Base-by-base conservation (phyloP, 768 basidiomycete genomes). In the Mycena floridula region DNA sequence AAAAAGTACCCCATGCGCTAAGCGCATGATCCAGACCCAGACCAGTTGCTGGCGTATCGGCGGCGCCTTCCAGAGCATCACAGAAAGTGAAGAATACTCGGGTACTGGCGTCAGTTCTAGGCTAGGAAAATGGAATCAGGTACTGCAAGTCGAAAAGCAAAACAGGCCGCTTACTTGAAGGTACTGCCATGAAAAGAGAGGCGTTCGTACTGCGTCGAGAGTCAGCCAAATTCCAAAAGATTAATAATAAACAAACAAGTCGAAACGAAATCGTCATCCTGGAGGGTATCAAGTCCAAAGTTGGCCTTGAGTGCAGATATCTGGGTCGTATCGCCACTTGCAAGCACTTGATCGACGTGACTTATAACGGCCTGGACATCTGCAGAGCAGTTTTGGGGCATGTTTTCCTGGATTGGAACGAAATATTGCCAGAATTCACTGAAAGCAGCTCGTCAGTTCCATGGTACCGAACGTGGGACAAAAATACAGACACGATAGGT, bases 181-280 rank as follows among this genome's bases (percentile, higher is more conserved):
- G 43, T 36, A 1, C 20, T 25, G 36, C 2, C n/a, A n/a, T n/a
- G n/a, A n/a, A n/a, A n/a, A n/a, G 0, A 55, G 53, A 15, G 55
- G 59, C 13, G 64, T 22, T 53, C 52, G 37, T 45, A 57, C n/a
- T 59, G 47, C 12, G 55, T 59, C 23, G 6, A 35, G 25, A 39
- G n/a, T n/a, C n/a, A n/a, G n/a, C n/a, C n/a, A n/a, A n/a, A n/a
- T n/a, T n/a, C n/a, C n/a, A 22, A 7, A 20, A 16, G 7, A 35
- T 35, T 35, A 15, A 35, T 18, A 7, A 35, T 13, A 50, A 77
- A 75, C 54, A 37, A 82, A 73, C 38, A 76, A 70, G 23, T 81
- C 81, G 45, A 76, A 79, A n/a, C n/a, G n/a, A n/a, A n/a, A 57
- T 88, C 85, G 44, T 85, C 82, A 2, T 78, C 58, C 48, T 86